Percentiles rank a stretch among this genome's conserved stretches.
These are phyloP conservation scores for Selaginella tamariscina DNA, from an alignment of 75 land plant genomes.

Conservation along the genomic window DNA sequence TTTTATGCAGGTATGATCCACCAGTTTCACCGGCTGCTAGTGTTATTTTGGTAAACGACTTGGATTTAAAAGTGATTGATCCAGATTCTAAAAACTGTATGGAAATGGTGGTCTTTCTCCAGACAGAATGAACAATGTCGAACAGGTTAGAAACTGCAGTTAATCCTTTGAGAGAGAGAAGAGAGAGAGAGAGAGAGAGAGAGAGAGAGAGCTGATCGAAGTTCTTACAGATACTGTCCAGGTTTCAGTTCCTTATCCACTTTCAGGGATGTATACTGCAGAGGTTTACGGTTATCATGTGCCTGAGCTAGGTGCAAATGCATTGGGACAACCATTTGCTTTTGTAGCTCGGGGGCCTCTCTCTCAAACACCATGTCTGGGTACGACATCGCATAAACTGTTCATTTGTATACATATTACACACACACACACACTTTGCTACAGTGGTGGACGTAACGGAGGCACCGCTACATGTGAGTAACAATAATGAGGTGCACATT, in stretches of 20 bases:
- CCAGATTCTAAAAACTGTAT: background rate
- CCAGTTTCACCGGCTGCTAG: constrained; percentile 3
- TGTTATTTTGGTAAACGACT: background rate
- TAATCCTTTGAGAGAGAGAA: background rate
- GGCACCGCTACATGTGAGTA: background rate
- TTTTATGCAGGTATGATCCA: constrained; percentile 2
- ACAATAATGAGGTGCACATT: background rate
- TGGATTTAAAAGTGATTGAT: constrained; percentile 1
- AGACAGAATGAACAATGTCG: constrained; percentile 11
- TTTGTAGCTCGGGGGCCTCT: background rate
- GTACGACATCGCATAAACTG: background rate
- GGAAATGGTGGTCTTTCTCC: constrained; percentile 7
- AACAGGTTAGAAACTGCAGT: background rate
- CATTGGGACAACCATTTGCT: constrained; percentile 5
- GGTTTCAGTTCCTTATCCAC: background rate
- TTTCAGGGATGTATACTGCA: background rate
- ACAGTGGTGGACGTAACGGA: background rate
- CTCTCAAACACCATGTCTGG: background rate
- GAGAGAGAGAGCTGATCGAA: too few species aligned
- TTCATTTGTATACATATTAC: background rate
- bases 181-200: too few species aligned
- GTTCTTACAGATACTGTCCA: background rate
- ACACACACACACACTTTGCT: background rate
- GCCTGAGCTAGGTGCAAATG: background rate
- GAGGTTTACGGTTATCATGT: background rate